phyloP scores from a whole-genome alignment of 2,329 filamentous ascomycete genomes.

The Pseudogymnoascus sp. region DNA sequence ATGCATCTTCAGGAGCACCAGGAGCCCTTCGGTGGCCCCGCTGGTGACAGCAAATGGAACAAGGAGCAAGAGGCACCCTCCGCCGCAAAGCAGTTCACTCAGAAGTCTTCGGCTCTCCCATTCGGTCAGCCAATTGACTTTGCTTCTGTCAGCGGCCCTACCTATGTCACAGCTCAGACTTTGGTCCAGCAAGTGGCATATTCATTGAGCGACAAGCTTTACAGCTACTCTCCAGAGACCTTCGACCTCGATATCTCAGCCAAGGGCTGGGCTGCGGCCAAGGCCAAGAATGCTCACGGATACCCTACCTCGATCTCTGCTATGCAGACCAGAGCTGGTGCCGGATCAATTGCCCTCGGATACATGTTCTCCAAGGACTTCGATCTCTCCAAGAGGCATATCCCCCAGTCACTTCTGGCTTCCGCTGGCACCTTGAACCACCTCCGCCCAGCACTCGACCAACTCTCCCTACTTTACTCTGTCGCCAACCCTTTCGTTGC shows the following conservation, averaged over 20 bases:
- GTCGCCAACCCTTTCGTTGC: constrained; percentile 90
- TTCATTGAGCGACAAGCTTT: constrained; percentile 92
- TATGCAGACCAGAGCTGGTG: constrained; percentile 82
- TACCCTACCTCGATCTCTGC: constrained; percentile 70
- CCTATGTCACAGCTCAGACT: constrained; percentile 87
- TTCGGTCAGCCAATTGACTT: constrained; percentile 51
- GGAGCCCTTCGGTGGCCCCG: constrained; percentile 24
- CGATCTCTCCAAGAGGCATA: constrained; percentile 80
- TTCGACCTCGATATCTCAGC: constrained; percentile 85
- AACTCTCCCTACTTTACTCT: constrained; percentile 84
- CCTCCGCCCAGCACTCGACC: constrained; percentile 78
- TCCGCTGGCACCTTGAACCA: constrained; percentile 75
- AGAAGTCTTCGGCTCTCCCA: constrained; percentile 45
- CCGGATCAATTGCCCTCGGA: constrained; percentile 83
- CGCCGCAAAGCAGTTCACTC: constrained; percentile 23
- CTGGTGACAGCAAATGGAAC: constrained; percentile 27
- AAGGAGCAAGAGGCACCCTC: constrained; percentile 20
- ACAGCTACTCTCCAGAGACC: constrained; percentile 89
- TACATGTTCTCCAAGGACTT: constrained; percentile 99
- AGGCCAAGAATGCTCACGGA: constrained; percentile 74
- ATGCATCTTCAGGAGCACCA: constrained; percentile 14
- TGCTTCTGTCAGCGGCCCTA: constrained; percentile 69
- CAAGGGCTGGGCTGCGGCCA: constrained; percentile 64
- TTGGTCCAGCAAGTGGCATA: constrained; percentile 96
- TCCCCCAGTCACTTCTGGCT: constrained; percentile 85